Base-by-base conservation (phyloP, 345 rosid species). In the Melaleuca quinquenervia region DNA sequence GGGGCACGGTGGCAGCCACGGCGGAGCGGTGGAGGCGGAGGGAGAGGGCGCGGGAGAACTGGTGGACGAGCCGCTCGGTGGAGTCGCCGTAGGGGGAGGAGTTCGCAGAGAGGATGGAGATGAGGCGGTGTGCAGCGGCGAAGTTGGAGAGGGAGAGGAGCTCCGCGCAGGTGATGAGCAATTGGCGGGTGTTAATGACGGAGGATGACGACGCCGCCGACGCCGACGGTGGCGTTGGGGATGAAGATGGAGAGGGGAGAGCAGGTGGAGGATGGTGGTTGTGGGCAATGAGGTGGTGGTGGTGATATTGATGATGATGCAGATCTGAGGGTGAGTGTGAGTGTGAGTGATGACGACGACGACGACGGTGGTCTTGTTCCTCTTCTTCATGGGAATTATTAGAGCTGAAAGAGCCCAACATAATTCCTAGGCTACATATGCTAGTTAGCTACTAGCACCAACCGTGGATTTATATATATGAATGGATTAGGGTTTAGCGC, bases 71-170 rank as follows among this genome's bases (percentile, higher is more conserved):
- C 48, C 98, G 87, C 88, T 97, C 96, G 10, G 91, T 90, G 41
- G 99, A 95, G 58, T 97, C 99, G 0, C 99, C 99, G 27, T 89
- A 89, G 76, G 98, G 95, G 53, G 98, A 94, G 29, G 97, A 94
- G 91, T 82, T 88, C 8, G 93, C 36, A 6, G 93, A 90, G 56
- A 95, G 89, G 83, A 93, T 60, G 54, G 95, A 87, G 85, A 96
- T 87, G 45, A 96, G 89, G 86, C 94, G 94, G 85, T 88, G 93
- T 29, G 98, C 98, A 36, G 96, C 92, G 26, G 97, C 53, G 95
- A 92, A 92, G 89, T 96, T 93, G 20, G 96, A 92, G 41, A 90
- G 95, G 54, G 96, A 91, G 84, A 97, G 80, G 52, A 94, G 90
- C 87, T 96, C 96, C 0, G 98, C 97, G 41, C 96, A 92, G 32